These are phyloP conservation scores for Lentinula boryana DNA, from an alignment of 768 basidiomycete species.

Conservation along the genomic window DNA sequence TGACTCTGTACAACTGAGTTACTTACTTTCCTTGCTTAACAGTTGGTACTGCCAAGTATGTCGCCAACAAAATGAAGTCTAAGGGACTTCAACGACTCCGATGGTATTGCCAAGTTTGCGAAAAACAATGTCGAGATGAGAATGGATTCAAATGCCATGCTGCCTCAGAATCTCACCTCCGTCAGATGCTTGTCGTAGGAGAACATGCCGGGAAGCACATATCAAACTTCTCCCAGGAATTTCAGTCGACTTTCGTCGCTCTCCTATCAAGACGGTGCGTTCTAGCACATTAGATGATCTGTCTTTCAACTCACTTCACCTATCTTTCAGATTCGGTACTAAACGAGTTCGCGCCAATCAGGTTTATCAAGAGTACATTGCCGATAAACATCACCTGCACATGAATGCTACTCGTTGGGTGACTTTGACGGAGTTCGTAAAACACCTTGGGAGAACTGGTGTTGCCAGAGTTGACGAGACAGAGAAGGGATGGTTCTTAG, in stretches of 20 bases:
- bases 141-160: slow-evolving; percentile 98
- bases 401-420: slow-evolving; percentile 99
- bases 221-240: slow-evolving; percentile 79
- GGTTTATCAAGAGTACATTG: slow-evolving; percentile 97
- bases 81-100: slow-evolving; percentile 93
- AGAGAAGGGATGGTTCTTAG: slow-evolving; percentile 96
- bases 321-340: slow-evolving; percentile 66
- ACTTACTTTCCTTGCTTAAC: slow-evolving; percentile 5
- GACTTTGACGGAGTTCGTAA: slow-evolving; percentile 92
- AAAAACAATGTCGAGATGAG: slow-evolving; percentile 98
- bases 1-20: not conserved
- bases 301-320: not conserved
- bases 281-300: not conserved
- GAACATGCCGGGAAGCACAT: slow-evolving; percentile 93
- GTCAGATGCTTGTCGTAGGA: slow-evolving; percentile 97
- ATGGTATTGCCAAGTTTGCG: slow-evolving; percentile 99
- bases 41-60: slow-evolving; percentile 86
- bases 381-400: slow-evolving; percentile 89
- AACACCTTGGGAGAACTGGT: slow-evolving; percentile 81
- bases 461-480: slow-evolving; percentile 94
- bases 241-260: slow-evolving; percentile 89
- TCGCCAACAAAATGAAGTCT: slow-evolving; percentile 96
- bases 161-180: slow-evolving; percentile 81
- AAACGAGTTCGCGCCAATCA: slow-evolving; percentile 92
- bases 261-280: slow-evolving; percentile 78